Evolutionary conservation across 176 grass and related monocot genomes (phyloP).

Genomic region (Oryza brachyantha): DNA sequence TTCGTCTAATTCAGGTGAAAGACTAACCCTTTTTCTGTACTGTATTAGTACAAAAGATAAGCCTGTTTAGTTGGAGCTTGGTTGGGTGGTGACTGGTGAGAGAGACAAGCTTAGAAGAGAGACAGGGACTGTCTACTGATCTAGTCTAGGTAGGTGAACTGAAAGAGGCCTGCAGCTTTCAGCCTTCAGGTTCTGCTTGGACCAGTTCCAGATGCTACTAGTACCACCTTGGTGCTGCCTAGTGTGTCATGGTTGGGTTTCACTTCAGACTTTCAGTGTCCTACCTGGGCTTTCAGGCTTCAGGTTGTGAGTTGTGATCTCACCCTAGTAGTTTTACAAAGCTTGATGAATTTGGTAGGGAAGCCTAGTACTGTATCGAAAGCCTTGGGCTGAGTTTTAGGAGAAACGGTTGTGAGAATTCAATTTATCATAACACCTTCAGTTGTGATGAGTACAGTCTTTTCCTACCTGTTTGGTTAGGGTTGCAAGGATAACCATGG

Average conservation of each 20-base stretch:
- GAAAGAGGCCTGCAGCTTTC: slow-evolving; percentile 27
- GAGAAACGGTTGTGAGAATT: not conserved
- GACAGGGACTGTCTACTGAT: not conserved
- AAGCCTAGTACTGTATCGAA: not conserved
- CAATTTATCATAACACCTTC: not conserved
- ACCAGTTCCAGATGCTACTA: not conserved
- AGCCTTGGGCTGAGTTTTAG: too few species aligned
- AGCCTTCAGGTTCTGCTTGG: slow-evolving; percentile 3
- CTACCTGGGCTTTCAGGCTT: not conserved
- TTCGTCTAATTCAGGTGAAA: slow-evolving; percentile 4
- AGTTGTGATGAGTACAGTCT: not conserved
- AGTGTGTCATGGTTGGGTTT: not conserved
- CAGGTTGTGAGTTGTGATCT: not conserved
- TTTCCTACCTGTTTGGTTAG: not conserved
- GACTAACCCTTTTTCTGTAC: not conserved
- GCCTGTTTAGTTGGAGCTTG: slow-evolving; percentile 18
- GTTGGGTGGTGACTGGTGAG: slow-evolving; percentile 10
- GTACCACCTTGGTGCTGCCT: not conserved
- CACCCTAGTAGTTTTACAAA: not conserved
- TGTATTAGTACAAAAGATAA: not conserved
- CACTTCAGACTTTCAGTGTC: not conserved
- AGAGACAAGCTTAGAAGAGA: slow-evolving; percentile 2
- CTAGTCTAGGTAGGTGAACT: slow-evolving; percentile 38
- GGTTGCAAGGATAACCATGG: slow-evolving; percentile 8
- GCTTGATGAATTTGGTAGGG: not conserved